Conservation (phyloP, 768 basidiomycete species). For the Dictyophora rubrovolvata region DNA sequence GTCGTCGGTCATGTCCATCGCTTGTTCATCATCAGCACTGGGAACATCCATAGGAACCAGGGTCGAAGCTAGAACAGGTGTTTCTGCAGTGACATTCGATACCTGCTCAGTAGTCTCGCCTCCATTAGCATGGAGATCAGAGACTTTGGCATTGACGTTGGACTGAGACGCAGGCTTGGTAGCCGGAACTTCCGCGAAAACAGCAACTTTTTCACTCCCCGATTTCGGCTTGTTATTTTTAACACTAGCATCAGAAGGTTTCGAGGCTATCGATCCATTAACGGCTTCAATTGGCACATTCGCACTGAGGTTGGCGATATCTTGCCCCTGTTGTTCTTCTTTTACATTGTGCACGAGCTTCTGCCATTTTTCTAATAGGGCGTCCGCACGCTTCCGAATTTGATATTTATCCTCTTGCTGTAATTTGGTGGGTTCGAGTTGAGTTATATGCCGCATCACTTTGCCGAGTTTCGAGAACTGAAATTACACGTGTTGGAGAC, state of each 20-base stretch:
- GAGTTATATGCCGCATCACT: constrained; percentile 81
- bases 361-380: constrained; percentile 64
- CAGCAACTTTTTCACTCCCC: no score
- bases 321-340: not conserved
- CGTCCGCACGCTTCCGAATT: constrained; percentile 60
- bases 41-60: not conserved
- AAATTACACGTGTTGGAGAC: not conserved
- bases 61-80: no score
- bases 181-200: no score
- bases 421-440: constrained; percentile 41
- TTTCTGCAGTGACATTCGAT: no score
- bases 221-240: not conserved
- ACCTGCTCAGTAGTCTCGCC: no score
- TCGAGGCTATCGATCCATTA: not conserved
- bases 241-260: not conserved
- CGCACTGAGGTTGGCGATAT: not conserved
- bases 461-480: constrained; percentile 78
- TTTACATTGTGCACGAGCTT: constrained; percentile 13
- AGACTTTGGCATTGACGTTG: no score
- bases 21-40: not conserved
- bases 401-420: constrained; percentile 59
- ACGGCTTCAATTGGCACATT: not conserved
- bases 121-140: no score
- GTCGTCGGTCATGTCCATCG: constrained; percentile 8
- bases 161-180: no score